Base-by-base conservation (phyloP, 2,329 filamentous ascomycete species). In the Sporothrix variecibatus region DNA sequence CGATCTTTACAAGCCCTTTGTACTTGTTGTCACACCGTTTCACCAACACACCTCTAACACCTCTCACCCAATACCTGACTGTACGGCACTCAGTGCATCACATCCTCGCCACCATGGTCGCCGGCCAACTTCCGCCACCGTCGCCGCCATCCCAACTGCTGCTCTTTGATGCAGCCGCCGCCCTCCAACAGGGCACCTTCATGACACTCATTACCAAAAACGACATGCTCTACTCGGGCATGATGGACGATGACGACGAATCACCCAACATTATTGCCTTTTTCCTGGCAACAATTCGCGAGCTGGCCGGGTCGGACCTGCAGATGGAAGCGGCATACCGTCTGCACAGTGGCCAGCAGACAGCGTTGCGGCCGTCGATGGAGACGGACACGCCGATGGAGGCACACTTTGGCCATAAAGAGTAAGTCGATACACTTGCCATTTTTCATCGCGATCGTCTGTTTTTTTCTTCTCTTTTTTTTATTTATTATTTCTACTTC, bases 181-280 rank as follows among this genome's bases (percentile, higher is more conserved):
- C 46, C 28, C 20, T 69, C 5, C 67, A 69, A 9, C 46, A 69
- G 2, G 67, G 46, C 67, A 53, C 67, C 3, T 53, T 69, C 20
- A 69, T 69, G 67, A 69, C 26, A 8, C 46, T 69, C 17, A 69
- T 69, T 9, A 69, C 67, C 46, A 69, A 69, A 38, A 69, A 69
- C 46, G 67, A 69, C 31, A 53, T 69, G 67, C 46, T 69, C 17
- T 69, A 53, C 46, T 56, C 67, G 67, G 67, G 67, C 67, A 53
- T 69, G 67, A 38, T 38, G 28, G 67, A 69, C 6, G 65, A 69
- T 7, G 65, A 49, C 15, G 26, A 69, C 46, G 67, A 6, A 5
- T 53, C 67, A 7, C 67, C 46, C 43, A 69, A 69, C 20, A 11
- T 69, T 20, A 69, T 69, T 23, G 46, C 67, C 17, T 69, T 69